Conservation (phyloP, 148 eudicot species). For the Rhododendron vialii region DNA sequence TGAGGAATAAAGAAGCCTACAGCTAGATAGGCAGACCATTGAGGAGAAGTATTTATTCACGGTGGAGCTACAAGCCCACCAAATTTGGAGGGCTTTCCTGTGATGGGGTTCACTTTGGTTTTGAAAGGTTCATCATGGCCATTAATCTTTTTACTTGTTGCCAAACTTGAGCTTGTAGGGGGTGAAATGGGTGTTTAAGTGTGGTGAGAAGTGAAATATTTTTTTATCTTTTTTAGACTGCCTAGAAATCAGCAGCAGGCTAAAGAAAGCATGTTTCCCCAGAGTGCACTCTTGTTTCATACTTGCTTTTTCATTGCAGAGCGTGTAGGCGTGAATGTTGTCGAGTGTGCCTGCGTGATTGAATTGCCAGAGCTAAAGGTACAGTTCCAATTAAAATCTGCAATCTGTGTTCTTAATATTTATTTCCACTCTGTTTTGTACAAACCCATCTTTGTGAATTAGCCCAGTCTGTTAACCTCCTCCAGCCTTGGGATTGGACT, state of each 20-base stretch:
- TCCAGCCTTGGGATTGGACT: not conserved
- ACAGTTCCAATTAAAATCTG: slow-evolving; percentile 8
- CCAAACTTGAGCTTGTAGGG: not conserved
- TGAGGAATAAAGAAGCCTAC: not conserved
- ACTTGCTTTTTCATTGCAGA: slow-evolving; percentile 38
- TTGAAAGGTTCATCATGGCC: too few species aligned
- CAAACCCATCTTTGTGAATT: not conserved
- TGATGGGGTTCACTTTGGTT: not conserved
- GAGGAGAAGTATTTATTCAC: not conserved
- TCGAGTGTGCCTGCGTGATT: slow-evolving; percentile 94
- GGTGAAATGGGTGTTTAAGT: not conserved
- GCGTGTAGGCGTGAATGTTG: slow-evolving; percentile 70
- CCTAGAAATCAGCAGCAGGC: not conserved
- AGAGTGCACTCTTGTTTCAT: not conserved
- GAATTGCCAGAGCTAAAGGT: slow-evolving; percentile 89
- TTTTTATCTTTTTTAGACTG: not conserved
- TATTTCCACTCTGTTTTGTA: not conserved
- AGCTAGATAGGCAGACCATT: not conserved
- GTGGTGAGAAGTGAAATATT: not conserved
- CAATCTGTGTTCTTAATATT: not conserved
- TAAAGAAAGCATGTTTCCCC: not conserved
- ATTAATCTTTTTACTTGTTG: not conserved
- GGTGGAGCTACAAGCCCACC: not conserved
- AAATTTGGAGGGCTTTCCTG: not conserved
- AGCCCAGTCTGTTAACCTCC: not conserved